phyloP scores from a whole-genome alignment of 2,329 filamentous ascomycete species.

The Beauveria asiatica region DNA sequence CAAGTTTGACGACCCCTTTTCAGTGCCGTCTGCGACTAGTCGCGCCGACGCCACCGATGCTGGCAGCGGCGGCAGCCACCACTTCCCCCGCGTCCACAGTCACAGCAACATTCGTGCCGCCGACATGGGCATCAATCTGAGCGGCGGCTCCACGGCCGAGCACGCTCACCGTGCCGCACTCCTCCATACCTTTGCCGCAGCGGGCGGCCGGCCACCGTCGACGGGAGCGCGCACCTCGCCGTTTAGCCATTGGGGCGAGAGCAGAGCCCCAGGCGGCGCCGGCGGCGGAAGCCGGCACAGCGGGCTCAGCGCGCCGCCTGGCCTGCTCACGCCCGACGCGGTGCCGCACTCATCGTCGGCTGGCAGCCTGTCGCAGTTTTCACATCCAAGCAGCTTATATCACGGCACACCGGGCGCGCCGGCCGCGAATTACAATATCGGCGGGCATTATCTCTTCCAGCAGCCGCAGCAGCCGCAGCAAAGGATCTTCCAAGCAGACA shows the following conservation, averaged over 20 bases:
- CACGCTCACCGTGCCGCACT: slow-evolving; percentile 26
- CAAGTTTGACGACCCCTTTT: slow-evolving; percentile 10
- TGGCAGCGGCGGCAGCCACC: not conserved
- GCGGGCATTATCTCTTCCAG: not conserved
- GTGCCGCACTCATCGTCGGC: slow-evolving; percentile 18
- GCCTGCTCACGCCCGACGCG: slow-evolving; percentile 15
- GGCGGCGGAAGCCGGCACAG: slow-evolving; percentile 13
- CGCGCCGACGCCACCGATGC: not conserved
- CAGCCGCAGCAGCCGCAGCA: slow-evolving; percentile 1
- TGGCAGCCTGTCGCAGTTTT: slow-evolving; percentile 29
- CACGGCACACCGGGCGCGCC: slow-evolving; percentile 33
- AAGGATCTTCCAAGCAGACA: slow-evolving; percentile 24
- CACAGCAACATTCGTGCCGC: slow-evolving; percentile 12
- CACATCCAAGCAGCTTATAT: slow-evolving; percentile 42
- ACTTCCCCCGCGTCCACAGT: slow-evolving; percentile 9
- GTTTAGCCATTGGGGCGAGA: slow-evolving; percentile 24
- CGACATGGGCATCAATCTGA: slow-evolving; percentile 9
- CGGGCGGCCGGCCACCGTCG: not conserved
- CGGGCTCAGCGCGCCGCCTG: slow-evolving; percentile 15
- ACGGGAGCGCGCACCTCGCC: slow-evolving; percentile 20
- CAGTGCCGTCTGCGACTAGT: not conserved
- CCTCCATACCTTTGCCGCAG: slow-evolving; percentile 26
- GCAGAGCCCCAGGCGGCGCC: not conserved
- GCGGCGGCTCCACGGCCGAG: slow-evolving; percentile 18
- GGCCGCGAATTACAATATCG: not conserved